Evolutionary conservation across 2,329 filamentous ascomycete species (phyloP).

Genomic region (Arthroderma uncinatum): DNA sequence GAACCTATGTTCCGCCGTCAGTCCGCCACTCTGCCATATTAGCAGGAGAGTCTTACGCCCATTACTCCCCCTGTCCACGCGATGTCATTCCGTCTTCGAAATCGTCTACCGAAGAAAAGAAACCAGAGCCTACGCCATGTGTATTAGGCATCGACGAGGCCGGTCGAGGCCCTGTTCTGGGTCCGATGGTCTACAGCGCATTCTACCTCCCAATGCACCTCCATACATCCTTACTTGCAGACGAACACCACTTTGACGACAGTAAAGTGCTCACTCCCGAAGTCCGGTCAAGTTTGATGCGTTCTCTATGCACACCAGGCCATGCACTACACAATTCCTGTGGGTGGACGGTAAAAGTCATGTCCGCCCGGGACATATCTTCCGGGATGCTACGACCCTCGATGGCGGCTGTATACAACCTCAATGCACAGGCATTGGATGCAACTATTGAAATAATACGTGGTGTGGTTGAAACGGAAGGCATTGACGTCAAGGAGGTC

Average conservation of each 20-base stretch:
- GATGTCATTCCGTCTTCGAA: conserved; percentile 42
- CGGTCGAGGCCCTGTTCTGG: conserved; percentile 84
- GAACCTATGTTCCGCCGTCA: conserved; percentile 56
- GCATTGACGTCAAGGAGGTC: conserved; percentile 76
- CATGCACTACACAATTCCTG: conserved; percentile 51
- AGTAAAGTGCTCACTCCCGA: conserved; percentile 77
- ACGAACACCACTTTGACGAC: conserved; percentile 81
- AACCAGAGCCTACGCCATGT: conserved; percentile 45
- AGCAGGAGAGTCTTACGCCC: conserved; percentile 55
- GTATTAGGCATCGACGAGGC: conserved; percentile 88
- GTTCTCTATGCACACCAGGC: conserved; percentile 55
- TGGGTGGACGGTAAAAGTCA: conserved; percentile 71
- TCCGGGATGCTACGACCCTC: conserved; percentile 59
- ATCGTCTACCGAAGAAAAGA: conserved; percentile 18
- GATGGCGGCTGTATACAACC: conserved; percentile 55
- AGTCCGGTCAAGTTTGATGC: conserved; percentile 64
- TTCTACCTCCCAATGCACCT: conserved; percentile 60
- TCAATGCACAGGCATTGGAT: conserved; percentile 93
- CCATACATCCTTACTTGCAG: conserved; percentile 61
- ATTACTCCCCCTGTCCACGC: conserved; percentile 59
- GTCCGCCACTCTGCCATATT: conserved; percentile 49
- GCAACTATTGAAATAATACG: conserved; percentile 74
- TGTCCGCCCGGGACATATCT: conserved; percentile 75
- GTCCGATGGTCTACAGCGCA: conserved; percentile 56
- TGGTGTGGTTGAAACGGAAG: conserved; percentile 56